phyloP scores from a whole-genome alignment of 208 protist species.

The Crithidia expoeki region DNA sequence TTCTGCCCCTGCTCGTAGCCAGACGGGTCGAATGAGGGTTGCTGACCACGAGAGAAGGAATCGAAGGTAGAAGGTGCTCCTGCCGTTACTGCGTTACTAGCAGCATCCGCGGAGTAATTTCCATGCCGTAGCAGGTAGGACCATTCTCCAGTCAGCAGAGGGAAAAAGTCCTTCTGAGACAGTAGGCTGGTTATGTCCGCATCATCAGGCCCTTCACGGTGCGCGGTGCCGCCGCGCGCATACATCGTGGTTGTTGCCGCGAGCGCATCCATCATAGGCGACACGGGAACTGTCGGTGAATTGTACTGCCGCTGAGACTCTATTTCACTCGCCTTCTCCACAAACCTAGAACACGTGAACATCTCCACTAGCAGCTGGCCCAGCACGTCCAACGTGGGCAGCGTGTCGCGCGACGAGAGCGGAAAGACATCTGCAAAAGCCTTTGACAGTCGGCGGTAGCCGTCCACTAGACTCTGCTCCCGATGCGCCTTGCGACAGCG shows the following conservation, averaged over 20 bases:
- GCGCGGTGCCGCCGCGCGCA: neutral
- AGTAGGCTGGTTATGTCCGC: neutral
- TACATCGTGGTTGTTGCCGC: neutral
- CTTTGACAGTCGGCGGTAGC: slow-evolving; percentile 10
- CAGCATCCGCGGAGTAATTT: neutral
- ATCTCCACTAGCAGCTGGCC: slow-evolving; percentile 31
- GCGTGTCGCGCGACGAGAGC: slow-evolving; percentile 5
- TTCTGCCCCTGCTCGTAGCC: neutral
- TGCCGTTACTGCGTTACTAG: neutral
- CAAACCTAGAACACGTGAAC: slow-evolving; percentile 20
- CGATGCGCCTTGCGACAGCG: slow-evolving; percentile 35
- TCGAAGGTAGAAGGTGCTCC: neutral
- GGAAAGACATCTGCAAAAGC: slow-evolving; percentile 27
- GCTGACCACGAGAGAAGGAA: neutral
- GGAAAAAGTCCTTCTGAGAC: neutral
- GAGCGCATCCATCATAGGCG: neutral
- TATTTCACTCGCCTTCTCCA: too few relatives aligned
- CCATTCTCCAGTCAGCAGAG: slow-evolving; percentile 19
- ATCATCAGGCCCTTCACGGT: neutral
- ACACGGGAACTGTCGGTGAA: neutral
- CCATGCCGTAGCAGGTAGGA: slow-evolving; percentile 11
- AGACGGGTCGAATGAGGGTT: neutral
- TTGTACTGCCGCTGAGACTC: neutral
- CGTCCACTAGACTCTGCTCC: slow-evolving; percentile 29
- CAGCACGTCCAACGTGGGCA: slow-evolving; percentile 36